Base-by-base conservation (phyloP, 2,329 filamentous ascomycete genomes). In the Curvularia verruculosa region DNA sequence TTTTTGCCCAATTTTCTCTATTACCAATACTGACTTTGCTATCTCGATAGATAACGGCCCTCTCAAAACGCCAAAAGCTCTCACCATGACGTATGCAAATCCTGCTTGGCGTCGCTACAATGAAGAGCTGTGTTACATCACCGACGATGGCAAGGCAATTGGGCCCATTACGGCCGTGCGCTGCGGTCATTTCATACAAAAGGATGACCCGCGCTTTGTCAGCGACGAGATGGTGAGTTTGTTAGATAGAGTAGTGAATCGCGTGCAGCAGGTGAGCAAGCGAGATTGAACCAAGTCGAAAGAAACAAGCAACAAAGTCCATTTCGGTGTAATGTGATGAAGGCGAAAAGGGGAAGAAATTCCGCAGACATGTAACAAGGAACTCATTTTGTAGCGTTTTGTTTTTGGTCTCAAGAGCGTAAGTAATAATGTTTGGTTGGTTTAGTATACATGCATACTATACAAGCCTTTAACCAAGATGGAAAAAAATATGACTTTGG, bases 181-280 rank as follows among this genome's bases (percentile, higher is more conserved):
- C 0, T 82, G 81, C 31, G 83, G 83, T 0, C 83, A 85, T 68
- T 85, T 85, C 54, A 79, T 87, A 23, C 85, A 86, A 61, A 75
- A 72, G 34, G 84, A 86, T 58, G 79, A 81, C 26, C 84, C 84
- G 3, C 71, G 56, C 1, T 76, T 75, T 54, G 73, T 75, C 21
- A 66, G 65, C 36, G 68, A 70, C 50, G 72, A 76, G 58, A 39
- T 77, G 54, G 65, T 65, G 13, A 66, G 59, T 49, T 55, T 77
- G 54, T 51, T 77, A 52, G 74, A 77, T 59, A 58, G 74, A 9
- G 69, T 75, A 3, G 71, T 74, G 23, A 75, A 75, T 56, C 63
- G 72, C 12, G 70, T 70, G 15, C 70, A 75, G 60, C 73, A 75
- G 58, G 60, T 75, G 8, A 67, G 67, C 49, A 67, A 74, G 47